Conservation (phyloP, 441 rosid species). For the Gossypium gossypioides region DNA sequence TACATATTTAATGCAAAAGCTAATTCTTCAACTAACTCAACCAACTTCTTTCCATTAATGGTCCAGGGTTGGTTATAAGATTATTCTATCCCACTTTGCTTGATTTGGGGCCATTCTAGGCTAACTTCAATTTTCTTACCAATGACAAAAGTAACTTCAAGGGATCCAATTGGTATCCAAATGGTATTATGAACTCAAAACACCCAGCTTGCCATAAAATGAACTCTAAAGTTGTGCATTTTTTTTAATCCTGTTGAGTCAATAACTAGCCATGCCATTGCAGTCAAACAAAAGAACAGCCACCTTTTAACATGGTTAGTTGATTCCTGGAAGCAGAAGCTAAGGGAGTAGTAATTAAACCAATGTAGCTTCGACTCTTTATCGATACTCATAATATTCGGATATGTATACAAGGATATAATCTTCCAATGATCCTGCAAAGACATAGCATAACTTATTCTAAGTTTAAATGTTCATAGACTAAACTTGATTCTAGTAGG, state of each 20-base stretch:
- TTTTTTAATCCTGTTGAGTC: background rate
- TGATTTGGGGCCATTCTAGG: background rate
- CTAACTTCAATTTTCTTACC: slow-evolving; percentile 3
- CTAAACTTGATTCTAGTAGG: background rate
- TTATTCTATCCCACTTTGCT: background rate
- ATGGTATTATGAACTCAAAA: background rate
- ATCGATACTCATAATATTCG: no score
- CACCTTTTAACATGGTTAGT: background rate
- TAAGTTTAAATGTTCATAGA: no score
- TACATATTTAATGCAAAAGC: slow-evolving; percentile 11
- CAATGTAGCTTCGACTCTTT: background rate
- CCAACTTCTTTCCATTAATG: background rate
- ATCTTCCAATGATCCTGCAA: background rate
- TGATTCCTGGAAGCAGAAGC: background rate
- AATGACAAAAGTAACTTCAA: background rate
- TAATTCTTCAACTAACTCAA: slow-evolving; percentile 14
- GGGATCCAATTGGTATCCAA: background rate
- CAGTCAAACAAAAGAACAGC: background rate
- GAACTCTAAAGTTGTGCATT: background rate
- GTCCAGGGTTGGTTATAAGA: background rate
- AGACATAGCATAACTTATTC: background rate
- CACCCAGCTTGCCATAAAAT: background rate
- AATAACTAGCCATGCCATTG: background rate
- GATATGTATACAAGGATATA: background rate
- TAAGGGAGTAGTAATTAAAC: background rate